Evolutionary conservation across 1,284 basidiomycete genomes (phyloP).

Genomic region (Rhodotorula sp.): DNA sequence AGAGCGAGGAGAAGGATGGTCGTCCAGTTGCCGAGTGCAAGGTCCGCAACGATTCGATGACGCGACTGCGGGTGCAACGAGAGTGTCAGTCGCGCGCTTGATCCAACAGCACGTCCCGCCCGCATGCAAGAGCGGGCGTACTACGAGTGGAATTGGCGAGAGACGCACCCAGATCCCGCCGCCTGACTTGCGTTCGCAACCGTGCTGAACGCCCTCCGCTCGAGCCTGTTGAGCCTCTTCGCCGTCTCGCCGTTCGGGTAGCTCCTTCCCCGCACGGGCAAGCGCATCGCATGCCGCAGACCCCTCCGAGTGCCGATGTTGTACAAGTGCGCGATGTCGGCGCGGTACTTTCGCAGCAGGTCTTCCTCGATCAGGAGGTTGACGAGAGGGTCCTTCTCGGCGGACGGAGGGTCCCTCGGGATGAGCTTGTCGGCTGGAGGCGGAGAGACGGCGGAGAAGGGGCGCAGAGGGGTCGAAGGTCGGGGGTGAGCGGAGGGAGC

Average conservation of each 20-base stretch:
- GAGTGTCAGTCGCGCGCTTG: neutral
- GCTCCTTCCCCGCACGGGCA: conserved; percentile 85
- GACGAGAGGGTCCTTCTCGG: conserved; percentile 60
- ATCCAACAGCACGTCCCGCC: neutral
- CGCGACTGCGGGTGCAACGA: neutral
- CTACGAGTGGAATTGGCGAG: neutral
- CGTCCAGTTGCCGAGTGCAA: conserved; percentile 17
- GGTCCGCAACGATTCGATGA: conserved; percentile 12
- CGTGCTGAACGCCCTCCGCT: conserved; percentile 35
- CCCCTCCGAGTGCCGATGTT: conserved; percentile 87
- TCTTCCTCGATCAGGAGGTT: conserved; percentile 78
- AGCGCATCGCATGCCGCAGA: conserved; percentile 77
- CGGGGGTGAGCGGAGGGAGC: conserved; percentile 69
- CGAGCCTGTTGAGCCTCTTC: conserved; percentile 72
- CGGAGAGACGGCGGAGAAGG: conserved; percentile 20
- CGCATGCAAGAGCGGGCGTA: neutral
- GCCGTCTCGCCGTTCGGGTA: conserved; percentile 82
- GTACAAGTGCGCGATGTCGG: conserved; percentile 84
- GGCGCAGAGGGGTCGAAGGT: conserved; percentile 57
- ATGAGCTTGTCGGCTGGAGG: conserved; percentile 19
- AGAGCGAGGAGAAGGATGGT: conserved; percentile 10
- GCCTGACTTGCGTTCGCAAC: neutral
- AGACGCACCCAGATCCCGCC: neutral
- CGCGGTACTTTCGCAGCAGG: conserved; percentile 69
- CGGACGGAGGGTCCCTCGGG: conserved; percentile 33